Percentiles rank a stretch among this genome's conserved stretches.
Conservation (phyloP, 2,329 filamentous ascomycete genomes). For the Escovopsis sp. region DNA sequence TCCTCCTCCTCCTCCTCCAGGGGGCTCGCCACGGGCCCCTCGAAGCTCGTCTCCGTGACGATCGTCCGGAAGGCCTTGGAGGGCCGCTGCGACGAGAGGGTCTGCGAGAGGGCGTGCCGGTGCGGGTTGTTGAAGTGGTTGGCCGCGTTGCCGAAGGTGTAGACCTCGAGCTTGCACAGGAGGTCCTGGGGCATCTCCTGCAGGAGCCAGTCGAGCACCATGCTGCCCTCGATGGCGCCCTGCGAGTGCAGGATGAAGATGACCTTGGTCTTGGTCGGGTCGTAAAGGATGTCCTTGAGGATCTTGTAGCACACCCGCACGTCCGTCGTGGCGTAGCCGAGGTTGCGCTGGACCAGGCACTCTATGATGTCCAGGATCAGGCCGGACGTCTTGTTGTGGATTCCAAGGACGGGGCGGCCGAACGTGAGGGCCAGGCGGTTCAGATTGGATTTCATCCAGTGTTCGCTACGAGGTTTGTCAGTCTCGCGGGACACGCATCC, state of each 20-base stretch:
- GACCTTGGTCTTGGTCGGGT: slow-evolving; percentile 48
- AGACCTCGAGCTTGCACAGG: slow-evolving; percentile 55
- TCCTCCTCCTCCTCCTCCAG: slow-evolving; percentile 4
- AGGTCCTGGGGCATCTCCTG: slow-evolving; percentile 53
- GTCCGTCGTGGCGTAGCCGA: slow-evolving; percentile 56
- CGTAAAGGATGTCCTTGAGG: slow-evolving; percentile 48
- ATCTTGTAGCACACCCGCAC: slow-evolving; percentile 45
- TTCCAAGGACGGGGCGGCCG: slow-evolving; percentile 51
- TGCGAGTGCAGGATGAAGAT: slow-evolving; percentile 65
- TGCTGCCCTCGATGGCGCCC: slow-evolving; percentile 56
- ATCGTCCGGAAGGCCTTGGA: slow-evolving; percentile 18
- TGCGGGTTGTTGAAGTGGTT: slow-evolving; percentile 73
- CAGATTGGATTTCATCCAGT: slow-evolving; percentile 57
- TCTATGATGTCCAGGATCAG: slow-evolving; percentile 64
- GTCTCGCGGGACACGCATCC: too few relatives aligned
- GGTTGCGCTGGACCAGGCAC: slow-evolving; percentile 61
- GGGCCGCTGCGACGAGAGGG: slow-evolving; percentile 18
- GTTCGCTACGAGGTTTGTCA: too few relatives aligned
- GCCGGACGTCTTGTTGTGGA: slow-evolving; percentile 63
- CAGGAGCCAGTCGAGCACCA: slow-evolving; percentile 63
- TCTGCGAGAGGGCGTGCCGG: slow-evolving; percentile 31
- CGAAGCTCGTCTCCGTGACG: slow-evolving; percentile 21
- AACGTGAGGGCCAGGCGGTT: slow-evolving; percentile 59
- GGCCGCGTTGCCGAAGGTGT: slow-evolving; percentile 64
- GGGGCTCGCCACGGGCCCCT: slow-evolving; percentile 9